These are phyloP conservation scores for Fulvia fulva DNA, from an alignment of 2,329 filamentous ascomycete species.

Conservation along the genomic window DNA sequence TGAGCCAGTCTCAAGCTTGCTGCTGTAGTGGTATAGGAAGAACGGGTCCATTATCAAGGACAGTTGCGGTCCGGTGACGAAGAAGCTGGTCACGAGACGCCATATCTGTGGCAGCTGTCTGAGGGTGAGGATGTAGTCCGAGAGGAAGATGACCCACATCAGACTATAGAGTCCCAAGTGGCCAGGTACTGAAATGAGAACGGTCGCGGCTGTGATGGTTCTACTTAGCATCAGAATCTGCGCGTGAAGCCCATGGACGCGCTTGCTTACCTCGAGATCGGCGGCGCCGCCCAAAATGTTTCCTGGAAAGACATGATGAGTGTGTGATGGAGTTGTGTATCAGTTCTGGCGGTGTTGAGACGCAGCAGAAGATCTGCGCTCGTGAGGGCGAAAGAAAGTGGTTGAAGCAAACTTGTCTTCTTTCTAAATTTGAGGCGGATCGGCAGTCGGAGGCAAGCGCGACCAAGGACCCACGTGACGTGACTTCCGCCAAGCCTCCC, in stretches of 20 bases:
- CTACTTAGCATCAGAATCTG: slow-evolving; percentile 53
- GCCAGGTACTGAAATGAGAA: slow-evolving; percentile 59
- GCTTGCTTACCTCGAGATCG: slow-evolving; percentile 58
- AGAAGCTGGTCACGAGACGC: slow-evolving; percentile 56
- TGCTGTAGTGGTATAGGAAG: slow-evolving; percentile 74
- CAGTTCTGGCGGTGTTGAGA: not conserved
- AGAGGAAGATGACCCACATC: slow-evolving; percentile 53
- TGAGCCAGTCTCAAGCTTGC: slow-evolving; percentile 67
- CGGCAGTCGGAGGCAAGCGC: not conserved
- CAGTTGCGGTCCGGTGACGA: slow-evolving; percentile 54
- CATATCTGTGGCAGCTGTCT: slow-evolving; percentile 58
- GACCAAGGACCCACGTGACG: not conserved
- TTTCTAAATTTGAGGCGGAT: not conserved
- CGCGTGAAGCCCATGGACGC: slow-evolving; percentile 8
- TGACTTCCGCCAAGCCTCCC: not conserved
- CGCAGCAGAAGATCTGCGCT: slow-evolving; percentile 1
- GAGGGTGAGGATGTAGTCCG: slow-evolving; percentile 43
- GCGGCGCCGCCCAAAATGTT: slow-evolving; percentile 56
- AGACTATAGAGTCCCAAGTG: slow-evolving; percentile 55
- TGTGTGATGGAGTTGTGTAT: not conserved
- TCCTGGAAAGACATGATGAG: slow-evolving; percentile 24
- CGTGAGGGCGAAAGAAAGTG: not conserved
- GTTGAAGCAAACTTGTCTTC: slow-evolving; percentile 4
- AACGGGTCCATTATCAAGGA: slow-evolving; percentile 69
- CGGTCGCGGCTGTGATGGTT: slow-evolving; percentile 62